Percentiles rank a stretch among this genome's conserved stretches.
Evolutionary conservation across 108 stramenopile species (phyloP).

Genomic region (Aurantiochytrium sp.): DNA sequence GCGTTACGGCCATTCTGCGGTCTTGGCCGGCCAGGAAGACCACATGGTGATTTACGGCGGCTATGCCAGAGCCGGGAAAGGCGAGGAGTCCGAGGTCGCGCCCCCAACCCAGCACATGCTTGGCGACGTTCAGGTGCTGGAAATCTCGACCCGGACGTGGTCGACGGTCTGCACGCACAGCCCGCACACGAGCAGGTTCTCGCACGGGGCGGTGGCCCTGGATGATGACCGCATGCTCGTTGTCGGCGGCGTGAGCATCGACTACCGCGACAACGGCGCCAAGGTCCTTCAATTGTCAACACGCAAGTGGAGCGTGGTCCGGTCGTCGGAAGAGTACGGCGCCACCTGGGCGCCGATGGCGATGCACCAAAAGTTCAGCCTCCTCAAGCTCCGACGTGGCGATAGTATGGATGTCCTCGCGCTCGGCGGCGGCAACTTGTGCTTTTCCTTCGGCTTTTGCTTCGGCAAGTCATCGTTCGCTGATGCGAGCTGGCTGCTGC

Average conservation of each 20-base stretch:
- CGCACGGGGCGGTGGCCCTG: not conserved
- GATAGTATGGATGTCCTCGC: not conserved
- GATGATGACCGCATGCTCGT: conserved; percentile 9
- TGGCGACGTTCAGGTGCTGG: not conserved
- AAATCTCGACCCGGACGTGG: not conserved
- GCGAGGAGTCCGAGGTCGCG: not conserved
- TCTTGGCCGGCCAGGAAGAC: not conserved
- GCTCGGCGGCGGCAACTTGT: not conserved
- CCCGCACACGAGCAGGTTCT: not conserved
- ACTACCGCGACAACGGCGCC: conserved; percentile 11
- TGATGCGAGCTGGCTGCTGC: not conserved
- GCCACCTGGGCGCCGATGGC: not conserved
- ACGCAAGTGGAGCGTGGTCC: not conserved
- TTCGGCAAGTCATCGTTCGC: not conserved
- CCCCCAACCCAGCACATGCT: not conserved
- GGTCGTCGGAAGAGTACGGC: not conserved
- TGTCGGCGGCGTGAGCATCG: not conserved
- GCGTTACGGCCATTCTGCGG: not conserved
- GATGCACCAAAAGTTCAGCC: conserved; percentile 1
- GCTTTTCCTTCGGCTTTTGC: not conserved
- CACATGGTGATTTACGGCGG: not conserved
- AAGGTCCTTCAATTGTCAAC: not conserved
- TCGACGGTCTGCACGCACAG: not conserved
- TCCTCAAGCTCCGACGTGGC: not conserved
- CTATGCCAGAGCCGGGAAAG: not conserved